Conservation (phyloP, 176 grass and related monocot species). For the Rhynchospora breviuscula region DNA sequence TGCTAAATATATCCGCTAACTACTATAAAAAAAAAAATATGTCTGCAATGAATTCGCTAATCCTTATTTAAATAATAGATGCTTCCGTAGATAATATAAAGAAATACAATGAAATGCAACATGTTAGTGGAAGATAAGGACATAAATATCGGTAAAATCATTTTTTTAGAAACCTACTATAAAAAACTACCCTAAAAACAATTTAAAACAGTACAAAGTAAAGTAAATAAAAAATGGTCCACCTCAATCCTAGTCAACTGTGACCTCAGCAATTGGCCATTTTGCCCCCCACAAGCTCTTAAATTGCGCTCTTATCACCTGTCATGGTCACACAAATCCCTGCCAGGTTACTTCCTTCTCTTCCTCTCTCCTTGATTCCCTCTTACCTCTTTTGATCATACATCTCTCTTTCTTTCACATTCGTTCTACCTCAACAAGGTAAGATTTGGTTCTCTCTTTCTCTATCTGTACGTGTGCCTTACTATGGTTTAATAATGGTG, state of each 20-base stretch:
- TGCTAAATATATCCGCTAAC: no score
- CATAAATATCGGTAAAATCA: not conserved
- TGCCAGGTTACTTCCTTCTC: not conserved
- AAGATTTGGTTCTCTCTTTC: not conserved
- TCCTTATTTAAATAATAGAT: no score
- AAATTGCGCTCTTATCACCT: conserved; percentile 1
- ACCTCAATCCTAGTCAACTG: conserved; percentile 5
- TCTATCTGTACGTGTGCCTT: not conserved
- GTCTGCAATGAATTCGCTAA: no score
- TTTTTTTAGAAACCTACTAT: not conserved
- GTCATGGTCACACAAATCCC: not conserved
- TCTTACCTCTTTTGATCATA: conserved; percentile 3
- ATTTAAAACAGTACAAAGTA: not conserved
- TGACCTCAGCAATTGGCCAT: not conserved
- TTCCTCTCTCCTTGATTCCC: not conserved
- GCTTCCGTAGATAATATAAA: no score
- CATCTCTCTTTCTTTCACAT: not conserved
- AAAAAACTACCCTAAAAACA: not conserved
- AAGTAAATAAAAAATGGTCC: not conserved
- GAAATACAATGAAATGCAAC: not conserved
- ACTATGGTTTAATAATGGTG: not conserved
- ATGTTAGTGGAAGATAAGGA: not conserved
- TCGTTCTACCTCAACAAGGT: conserved; percentile 4
- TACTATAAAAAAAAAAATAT: no score
- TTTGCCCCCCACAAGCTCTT: not conserved